Evolutionary conservation across 2,329 filamentous ascomycete genomes (phyloP).

Genomic region (Curvularia verruculosa): DNA sequence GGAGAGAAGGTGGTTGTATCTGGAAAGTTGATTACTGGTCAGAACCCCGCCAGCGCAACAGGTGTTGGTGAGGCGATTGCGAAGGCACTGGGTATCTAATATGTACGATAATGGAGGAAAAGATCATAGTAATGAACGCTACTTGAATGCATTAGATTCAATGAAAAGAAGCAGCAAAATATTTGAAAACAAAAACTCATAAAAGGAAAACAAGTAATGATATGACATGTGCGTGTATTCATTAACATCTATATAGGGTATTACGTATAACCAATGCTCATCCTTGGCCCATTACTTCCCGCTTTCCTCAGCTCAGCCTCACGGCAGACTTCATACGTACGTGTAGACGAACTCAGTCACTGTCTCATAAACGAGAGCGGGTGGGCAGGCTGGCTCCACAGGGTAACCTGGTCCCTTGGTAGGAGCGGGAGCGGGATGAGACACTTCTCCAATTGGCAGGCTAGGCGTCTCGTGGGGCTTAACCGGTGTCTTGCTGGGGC

Average conservation of each 20-base stretch:
- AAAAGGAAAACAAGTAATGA: no score
- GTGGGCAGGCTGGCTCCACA: constrained; percentile 2
- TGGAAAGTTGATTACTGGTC: constrained; percentile 54
- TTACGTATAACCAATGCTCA: constrained; percentile 4
- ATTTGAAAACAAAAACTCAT: background rate
- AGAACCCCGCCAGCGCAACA: constrained; percentile 55
- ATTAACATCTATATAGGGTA: background rate
- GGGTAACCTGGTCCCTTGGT: constrained; percentile 9
- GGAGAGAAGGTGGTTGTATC: constrained; percentile 52
- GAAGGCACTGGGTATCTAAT: constrained; percentile 41
- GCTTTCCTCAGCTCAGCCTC: background rate
- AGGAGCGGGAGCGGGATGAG: constrained; percentile 1
- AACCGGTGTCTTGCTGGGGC: background rate
- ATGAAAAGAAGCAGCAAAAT: background rate
- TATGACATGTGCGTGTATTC: background rate
- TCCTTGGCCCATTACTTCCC: background rate
- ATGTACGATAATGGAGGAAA: background rate
- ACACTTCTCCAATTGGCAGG: background rate
- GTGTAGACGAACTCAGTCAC: background rate
- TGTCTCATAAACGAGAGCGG: constrained; percentile 7
- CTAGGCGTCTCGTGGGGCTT: constrained; percentile 11
- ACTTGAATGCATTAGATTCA: background rate
- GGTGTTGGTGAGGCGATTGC: constrained; percentile 54
- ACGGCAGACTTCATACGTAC: background rate
- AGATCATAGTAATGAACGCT: background rate